Base-by-base conservation (phyloP, 345 rosid species). In the Lumnitzera racemosa region DNA sequence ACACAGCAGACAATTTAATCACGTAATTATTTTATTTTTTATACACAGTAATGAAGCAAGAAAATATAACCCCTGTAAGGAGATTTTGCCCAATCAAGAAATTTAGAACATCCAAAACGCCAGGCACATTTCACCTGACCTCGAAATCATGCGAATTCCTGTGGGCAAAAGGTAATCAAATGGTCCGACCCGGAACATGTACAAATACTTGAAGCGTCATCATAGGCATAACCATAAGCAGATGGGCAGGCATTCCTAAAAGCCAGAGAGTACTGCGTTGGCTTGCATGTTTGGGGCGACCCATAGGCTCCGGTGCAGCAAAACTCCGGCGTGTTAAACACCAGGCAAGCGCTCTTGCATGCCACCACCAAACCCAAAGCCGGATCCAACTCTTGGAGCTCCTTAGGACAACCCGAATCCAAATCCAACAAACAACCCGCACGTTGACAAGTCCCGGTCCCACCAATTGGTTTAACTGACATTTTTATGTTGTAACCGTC, bases 141-240 rank as follows among this genome's bases (percentile, higher is more conserved):
- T 36, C 2, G 11, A 36, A 36, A 36, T 36, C 11, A 36, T 7
- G 43, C 43, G 0, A 61, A 68, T 4, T 60, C 59, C 61, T 58
- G 58, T 15, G 91, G 83, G 53, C 96, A 92, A 69, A 89, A 87
- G 1, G 94, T 87, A 70, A 92, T 89, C 80, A 83, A 17, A 57
- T 89, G 89, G 54, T 81, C 80, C 14, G 96, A 64, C 10, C 96
- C 87, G 14, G 94, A 52, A 20, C 98, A 92, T 53, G 96, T 89
- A 63, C 82, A 70, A 4, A 94, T 92, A 50, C 96, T 92, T 0
- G 96, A 67, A 0, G 92, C 94, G 53, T 89, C 98, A 58, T 92
- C 98, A 36, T 89, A 92, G 2, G 98, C 96, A 25, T 92, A 92
- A 25, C 96, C 89, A 15, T 92, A 92, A 5, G 98, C 98, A 11